Evolutionary conservation across 768 basidiomycete species (phyloP).

Genomic region (Psilocybe subaeruginosa): DNA sequence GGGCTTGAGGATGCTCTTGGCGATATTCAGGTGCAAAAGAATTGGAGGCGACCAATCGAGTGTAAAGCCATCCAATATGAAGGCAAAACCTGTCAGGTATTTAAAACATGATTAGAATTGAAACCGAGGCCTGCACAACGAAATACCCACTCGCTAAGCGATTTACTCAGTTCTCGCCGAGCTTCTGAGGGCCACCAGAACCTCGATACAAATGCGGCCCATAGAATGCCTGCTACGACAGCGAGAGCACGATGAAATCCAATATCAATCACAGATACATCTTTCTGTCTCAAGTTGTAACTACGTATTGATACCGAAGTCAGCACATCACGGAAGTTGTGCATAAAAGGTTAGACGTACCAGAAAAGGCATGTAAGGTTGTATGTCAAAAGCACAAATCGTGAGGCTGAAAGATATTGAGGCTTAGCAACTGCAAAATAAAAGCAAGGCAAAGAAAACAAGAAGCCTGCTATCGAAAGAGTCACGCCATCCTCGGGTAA

Average conservation of each 20-base stretch:
- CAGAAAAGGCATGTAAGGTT: constrained; percentile 83
- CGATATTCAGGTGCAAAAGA: constrained; percentile 63
- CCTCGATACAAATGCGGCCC: constrained; percentile 86
- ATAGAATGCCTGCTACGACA: constrained; percentile 85
- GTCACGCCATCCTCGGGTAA: constrained; percentile 78
- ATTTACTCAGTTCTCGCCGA: constrained; percentile 80
- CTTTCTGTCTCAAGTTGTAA: constrained; percentile 75
- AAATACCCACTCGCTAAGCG: constrained; percentile 69
- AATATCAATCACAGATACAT: constrained; percentile 64
- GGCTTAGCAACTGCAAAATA: constrained; percentile 85
- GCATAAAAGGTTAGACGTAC: constrained; percentile 37
- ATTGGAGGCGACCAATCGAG: constrained; percentile 86
- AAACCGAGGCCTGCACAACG: neutral
- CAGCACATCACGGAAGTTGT: neutral
- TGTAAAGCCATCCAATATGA: constrained; percentile 95
- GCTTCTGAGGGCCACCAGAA: constrained; percentile 98
- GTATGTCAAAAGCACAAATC: constrained; percentile 86
- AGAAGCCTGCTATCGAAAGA: constrained; percentile 83
- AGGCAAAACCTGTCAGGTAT: constrained; percentile 74
- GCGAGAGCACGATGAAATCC: constrained; percentile 79
- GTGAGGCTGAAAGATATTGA: constrained; percentile 70
- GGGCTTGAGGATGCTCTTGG: constrained; percentile 27
- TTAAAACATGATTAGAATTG: neutral
- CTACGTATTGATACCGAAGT: constrained; percentile 36
- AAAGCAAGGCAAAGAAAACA: constrained; percentile 94